A percentile compares a stretch with the other conserved stretches of the same genome.
Evolutionary conservation across 257 asterid species (phyloP).

Genomic region (Fraxinus pennsylvanica): DNA sequence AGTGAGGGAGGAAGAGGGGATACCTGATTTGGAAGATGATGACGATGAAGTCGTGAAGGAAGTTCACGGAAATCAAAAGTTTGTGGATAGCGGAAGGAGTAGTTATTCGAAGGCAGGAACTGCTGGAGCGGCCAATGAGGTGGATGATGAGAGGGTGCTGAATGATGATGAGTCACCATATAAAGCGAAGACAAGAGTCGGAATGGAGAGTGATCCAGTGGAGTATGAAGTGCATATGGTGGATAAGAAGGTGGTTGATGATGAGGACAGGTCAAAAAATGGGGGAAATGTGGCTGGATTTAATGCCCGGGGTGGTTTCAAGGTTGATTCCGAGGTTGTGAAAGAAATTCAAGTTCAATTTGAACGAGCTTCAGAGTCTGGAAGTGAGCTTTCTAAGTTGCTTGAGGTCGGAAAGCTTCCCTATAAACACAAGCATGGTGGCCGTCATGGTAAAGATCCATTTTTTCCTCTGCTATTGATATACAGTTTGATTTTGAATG

Average conservation of each 20-base stretch:
- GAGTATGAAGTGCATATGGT: conserved; percentile 88
- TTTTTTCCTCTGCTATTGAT: conserved; percentile 9
- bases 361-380: conserved; percentile 77
- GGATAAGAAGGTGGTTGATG: conserved; percentile 79
- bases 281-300: conserved; percentile 50
- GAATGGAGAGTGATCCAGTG: conserved; percentile 59
- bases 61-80: conserved; percentile 76
- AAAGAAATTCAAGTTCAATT: conserved; percentile 78
- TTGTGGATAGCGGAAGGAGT: conserved; percentile 48
- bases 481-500: conserved; percentile 22
- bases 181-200: conserved; percentile 49
- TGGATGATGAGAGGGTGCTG: conserved; percentile 39
- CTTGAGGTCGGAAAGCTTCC: conserved; percentile 93
- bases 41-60: conserved; percentile 82
- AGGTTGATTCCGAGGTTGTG: conserved; percentile 71
- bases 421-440: conserved; percentile 67
- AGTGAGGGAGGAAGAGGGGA: conserved; percentile 93
- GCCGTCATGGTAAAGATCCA: conserved; percentile 62
- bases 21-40: conserved; percentile 96
- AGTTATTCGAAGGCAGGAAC: conserved; percentile 51
- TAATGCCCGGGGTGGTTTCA: conserved; percentile 59
- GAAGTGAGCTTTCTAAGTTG: conserved; percentile 65
- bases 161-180: conserved; percentile 34
- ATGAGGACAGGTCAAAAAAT: conserved; percentile 50
- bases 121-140: conserved; percentile 26